Evolutionary conservation across 352 stramenopile genomes (phyloP).

Genomic region (Pythium chondricola): DNA sequence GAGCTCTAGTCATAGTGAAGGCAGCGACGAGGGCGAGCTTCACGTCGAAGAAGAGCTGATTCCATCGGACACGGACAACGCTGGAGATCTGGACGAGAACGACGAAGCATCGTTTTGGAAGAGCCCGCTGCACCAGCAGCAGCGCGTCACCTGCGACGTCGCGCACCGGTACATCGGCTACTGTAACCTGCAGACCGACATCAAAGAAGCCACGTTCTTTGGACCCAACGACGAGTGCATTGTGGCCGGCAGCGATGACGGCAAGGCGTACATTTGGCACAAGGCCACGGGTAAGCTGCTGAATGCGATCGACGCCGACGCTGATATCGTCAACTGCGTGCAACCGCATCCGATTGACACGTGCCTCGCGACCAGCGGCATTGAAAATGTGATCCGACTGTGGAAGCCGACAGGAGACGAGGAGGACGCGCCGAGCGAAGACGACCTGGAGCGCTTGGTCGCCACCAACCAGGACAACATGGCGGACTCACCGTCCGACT

Average conservation of each 20-base stretch:
- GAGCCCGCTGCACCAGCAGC: slow-evolving; percentile 26
- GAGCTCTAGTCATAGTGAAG: slow-evolving; percentile 10
- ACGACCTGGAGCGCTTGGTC: slow-evolving; percentile 48
- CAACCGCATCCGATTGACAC: slow-evolving; percentile 72
- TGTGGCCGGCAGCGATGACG: slow-evolving; percentile 84
- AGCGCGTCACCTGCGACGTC: slow-evolving; percentile 53
- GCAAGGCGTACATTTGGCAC: slow-evolving; percentile 82
- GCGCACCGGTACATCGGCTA: slow-evolving; percentile 79
- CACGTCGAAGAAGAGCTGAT: slow-evolving; percentile 10
- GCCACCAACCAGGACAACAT: slow-evolving; percentile 64
- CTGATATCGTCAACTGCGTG: slow-evolving; percentile 88
- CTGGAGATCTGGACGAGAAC: slow-evolving; percentile 7
- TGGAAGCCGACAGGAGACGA: slow-evolving; percentile 54
- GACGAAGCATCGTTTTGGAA: slow-evolving; percentile 45
- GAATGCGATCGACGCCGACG: slow-evolving; percentile 76
- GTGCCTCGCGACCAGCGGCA: slow-evolving; percentile 76
- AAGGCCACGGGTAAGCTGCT: slow-evolving; percentile 73
- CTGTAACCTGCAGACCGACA: slow-evolving; percentile 86
- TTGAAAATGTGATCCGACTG: slow-evolving; percentile 76
- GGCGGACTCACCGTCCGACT: slow-evolving; percentile 38
- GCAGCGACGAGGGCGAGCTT: slow-evolving; percentile 3
- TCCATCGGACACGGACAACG: slow-evolving; percentile 12
- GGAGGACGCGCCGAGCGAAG: slow-evolving; percentile 31
- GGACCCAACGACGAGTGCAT: slow-evolving; percentile 82
- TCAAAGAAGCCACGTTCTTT: slow-evolving; percentile 88